Evolutionary conservation across 371 early-diverging fungal species (phyloP), one percentile per base, ranked within the genome.

Genomic region (Basidiobolus heterosporus): DNA sequence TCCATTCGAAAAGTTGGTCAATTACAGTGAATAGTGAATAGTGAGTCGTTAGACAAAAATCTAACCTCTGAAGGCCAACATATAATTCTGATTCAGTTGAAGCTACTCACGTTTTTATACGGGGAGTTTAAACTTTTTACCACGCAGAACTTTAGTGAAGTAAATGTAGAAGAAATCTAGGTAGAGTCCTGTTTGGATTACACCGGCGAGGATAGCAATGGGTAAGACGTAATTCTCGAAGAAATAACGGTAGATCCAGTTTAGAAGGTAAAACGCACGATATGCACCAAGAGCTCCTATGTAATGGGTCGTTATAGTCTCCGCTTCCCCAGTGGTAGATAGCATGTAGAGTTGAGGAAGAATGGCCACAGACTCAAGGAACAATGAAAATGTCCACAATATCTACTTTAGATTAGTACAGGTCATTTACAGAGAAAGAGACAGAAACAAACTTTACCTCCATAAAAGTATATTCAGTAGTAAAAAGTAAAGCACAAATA

Each of bases 101-200:
- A n/a, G n/a, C n/a, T n/a, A n/a, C n/a, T n/a, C n/a, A n/a, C n/a
- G n/a, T n/a, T n/a, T 38, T 55, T 66, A 78, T 46, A 69, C 68
- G n/a, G 85, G 84, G 22, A 85, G 65, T 59, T 82, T 78, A 53
- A 83, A 83, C 45, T 74, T 82, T 58, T 87, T 72, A 36, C 93
- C 93, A 53, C 85, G 79, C 55, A 91, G 52, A 1, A 94, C 89
- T 59, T 75, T 84, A 51, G 81, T 83, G 53, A 91, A 86, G 68
- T 98, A 99, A 37, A 97, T 79, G 51, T 88, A 90, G 69, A 98
- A 97, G 62, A 99, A 98, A 66, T 99, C 98, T 55, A 75, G 74
- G 63, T 98, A 99, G 1, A 99, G 65, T 11, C 79, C 83, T 0
- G 98, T 96, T 64, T 99, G 99, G 17, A 99, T 66, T 14, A 91